A percentile compares a stretch with the other conserved stretches of the same genome.
phyloP scores from a whole-genome alignment of 2,329 filamentous ascomycete species.

The Lachnellula hyalina region DNA sequence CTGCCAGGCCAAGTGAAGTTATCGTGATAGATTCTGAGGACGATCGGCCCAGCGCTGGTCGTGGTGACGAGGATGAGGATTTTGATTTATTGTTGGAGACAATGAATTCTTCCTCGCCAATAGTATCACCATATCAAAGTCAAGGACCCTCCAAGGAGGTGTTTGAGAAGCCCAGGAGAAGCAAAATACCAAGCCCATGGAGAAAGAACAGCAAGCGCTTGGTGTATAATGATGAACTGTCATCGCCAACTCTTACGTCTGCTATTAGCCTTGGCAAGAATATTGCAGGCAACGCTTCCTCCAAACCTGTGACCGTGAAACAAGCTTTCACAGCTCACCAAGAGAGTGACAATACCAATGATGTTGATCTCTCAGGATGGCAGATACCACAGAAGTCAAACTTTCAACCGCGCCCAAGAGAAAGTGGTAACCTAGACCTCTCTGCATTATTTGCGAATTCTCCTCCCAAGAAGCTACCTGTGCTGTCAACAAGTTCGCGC shows the following conservation, averaged over 20 bases:
- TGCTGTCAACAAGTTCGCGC: slow-evolving; percentile 12
- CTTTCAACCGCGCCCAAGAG: slow-evolving; percentile 26
- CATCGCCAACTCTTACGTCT: slow-evolving; percentile 10
- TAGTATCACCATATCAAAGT: slow-evolving; percentile 1
- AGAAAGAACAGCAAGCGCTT: slow-evolving; percentile 29
- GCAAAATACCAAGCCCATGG: slow-evolving; percentile 31
- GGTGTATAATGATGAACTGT: slow-evolving; percentile 28
- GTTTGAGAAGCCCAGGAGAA: slow-evolving; percentile 25
- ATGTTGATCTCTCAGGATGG: slow-evolving; percentile 21
- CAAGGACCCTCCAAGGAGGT: slow-evolving; percentile 10
- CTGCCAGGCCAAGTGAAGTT: slow-evolving; percentile 17
- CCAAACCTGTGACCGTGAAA: slow-evolving; percentile 14
- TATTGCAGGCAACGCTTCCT: neutral
- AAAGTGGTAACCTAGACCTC: slow-evolving; percentile 19
- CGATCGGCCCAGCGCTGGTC: slow-evolving; percentile 3
- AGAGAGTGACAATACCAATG: slow-evolving; percentile 8
- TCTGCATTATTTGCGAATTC: slow-evolving; percentile 26
- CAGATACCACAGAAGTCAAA: slow-evolving; percentile 30
- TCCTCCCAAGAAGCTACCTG: slow-evolving; percentile 22
- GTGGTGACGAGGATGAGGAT: slow-evolving; percentile 26
- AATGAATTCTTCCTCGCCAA: slow-evolving; percentile 29
- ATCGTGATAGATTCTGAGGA: slow-evolving; percentile 26
- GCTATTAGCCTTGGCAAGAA: slow-evolving; percentile 6
- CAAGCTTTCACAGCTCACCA: neutral
- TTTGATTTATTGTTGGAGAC: slow-evolving; percentile 31